A percentile compares a stretch with the other conserved stretches of the same genome.
Evolutionary conservation across 75 land plant genomes (phyloP).

Genomic region (Ceratopteris richardii): DNA sequence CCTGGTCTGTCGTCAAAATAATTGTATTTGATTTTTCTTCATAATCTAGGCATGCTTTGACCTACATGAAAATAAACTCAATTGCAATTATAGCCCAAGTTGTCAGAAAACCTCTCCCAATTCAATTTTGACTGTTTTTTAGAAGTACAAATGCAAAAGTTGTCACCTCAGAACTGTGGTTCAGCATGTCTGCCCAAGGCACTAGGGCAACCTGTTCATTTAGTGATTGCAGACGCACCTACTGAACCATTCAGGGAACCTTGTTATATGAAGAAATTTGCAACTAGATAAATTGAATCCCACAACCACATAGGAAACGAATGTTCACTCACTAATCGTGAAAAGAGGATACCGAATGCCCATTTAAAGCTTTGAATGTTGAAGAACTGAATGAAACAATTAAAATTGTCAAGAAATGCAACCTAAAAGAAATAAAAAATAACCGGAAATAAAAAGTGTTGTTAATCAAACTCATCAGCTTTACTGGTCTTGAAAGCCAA

Average conservation of each 20-base stretch:
- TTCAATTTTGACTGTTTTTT: too few relatives aligned
- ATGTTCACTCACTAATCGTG: conserved; percentile 63
- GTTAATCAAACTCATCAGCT: too few relatives aligned
- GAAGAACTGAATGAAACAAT: conserved; percentile 70
- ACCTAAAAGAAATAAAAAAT: too few relatives aligned
- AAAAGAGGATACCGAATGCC: conserved; percentile 97
- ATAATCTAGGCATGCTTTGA: conserved; percentile 77
- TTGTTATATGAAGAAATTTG: not conserved
- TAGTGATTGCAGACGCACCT: conserved; percentile 88
- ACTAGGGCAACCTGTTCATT: conserved; percentile 68
- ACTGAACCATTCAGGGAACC: conserved; percentile 5
- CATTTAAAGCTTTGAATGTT: conserved; percentile 77
- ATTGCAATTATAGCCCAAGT: too few relatives aligned
- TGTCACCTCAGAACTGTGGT: conserved; percentile 74
- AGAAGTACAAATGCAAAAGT: too few relatives aligned
- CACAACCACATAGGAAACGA: too few relatives aligned
- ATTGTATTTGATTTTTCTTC: conserved; percentile 64
- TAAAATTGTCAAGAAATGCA: conserved; percentile 3
- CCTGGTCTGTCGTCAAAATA: conserved; percentile 56
- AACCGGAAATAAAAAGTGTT: too few relatives aligned
- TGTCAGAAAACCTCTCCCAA: too few relatives aligned
- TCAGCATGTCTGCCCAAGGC: conserved; percentile 96
- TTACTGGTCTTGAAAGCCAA: too few relatives aligned
- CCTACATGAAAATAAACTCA: conserved; percentile 25
- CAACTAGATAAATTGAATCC: not conserved